A percentile compares a stretch with the other conserved stretches of the same genome.
These are phyloP conservation scores for Actinomortierella wolfii DNA, from an alignment of 371 early-diverging fungal genomes.

Conservation along the genomic window DNA sequence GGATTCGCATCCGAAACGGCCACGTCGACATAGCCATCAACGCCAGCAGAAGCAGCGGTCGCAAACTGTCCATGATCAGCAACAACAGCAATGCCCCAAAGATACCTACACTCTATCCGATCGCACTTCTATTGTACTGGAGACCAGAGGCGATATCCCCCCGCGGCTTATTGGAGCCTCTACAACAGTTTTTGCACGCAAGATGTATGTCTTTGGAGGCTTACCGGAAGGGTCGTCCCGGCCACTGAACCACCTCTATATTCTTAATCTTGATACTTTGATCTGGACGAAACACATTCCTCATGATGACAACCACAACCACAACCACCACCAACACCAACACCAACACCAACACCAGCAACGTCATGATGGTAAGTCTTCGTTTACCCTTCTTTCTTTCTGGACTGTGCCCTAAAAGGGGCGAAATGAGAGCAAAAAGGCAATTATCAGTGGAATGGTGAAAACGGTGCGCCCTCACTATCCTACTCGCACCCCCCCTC, in stretches of 20 bases:
- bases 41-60: neutral
- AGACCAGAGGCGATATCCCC: constrained; percentile 70
- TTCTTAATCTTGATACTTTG: constrained; percentile 61
- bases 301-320: constrained; percentile 14
- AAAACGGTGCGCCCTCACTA: too few relatives aligned
- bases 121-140: constrained; percentile 29
- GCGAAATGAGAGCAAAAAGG: too few relatives aligned
- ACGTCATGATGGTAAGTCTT: too few relatives aligned
- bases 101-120: constrained; percentile 35
- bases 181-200: constrained; percentile 57
- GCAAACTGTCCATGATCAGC: neutral
- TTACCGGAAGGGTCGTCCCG: constrained; percentile 58
- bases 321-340: constrained; percentile 3
- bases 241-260: constrained; percentile 69
- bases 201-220: constrained; percentile 74
- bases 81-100: neutral
- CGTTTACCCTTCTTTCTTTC: too few relatives aligned
- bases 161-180: constrained; percentile 76
- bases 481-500: too few relatives aligned
- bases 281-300: constrained; percentile 54
- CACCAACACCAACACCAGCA: neutral
- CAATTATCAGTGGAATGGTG: too few relatives aligned
- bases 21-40: neutral
- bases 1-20: neutral
- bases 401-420: too few relatives aligned